A percentile compares a stretch with the other conserved stretches of the same genome.
phyloP scores from a whole-genome alignment of 179 eudicot genomes.

The Corrigiola litoralis region DNA sequence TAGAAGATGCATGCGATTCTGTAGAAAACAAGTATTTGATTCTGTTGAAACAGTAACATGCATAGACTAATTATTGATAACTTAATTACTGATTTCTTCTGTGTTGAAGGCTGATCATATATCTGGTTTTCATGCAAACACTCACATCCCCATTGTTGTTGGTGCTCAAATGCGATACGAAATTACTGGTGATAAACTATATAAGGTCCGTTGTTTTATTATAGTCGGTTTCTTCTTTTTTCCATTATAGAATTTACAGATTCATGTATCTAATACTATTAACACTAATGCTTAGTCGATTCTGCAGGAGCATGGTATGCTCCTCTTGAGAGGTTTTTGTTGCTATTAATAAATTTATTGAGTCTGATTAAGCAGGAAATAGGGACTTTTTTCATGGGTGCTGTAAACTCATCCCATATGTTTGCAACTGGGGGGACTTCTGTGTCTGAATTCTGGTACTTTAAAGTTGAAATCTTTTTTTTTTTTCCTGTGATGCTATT shows the following conservation, averaged over 20 bases:
- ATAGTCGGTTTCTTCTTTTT: not conserved
- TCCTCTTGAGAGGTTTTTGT: no score
- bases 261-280: not conserved
- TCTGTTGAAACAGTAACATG: not conserved
- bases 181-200: slow-evolving; percentile 71
- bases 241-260: not conserved
- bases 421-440: slow-evolving; percentile 95
- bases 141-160: slow-evolving; percentile 77
- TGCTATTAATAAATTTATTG: no score
- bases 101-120: slow-evolving; percentile 60
- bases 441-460: slow-evolving; percentile 59
- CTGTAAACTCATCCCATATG: slow-evolving; percentile 66
- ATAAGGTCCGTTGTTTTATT: slow-evolving; percentile 40
- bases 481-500: not conserved
- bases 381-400: slow-evolving; percentile 65
- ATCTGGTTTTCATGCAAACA: slow-evolving; percentile 68
- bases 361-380: slow-evolving; percentile 48
- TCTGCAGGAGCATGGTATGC: no score
- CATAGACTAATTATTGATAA: not conserved
- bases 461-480: not conserved
- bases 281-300: not conserved
- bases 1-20: no score
- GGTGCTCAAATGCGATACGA: slow-evolving; percentile 91
- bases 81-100: not conserved
- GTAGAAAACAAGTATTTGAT: not conserved